Conservation (phyloP, 306 rosid species). For the Erythrophleum fordii region DNA sequence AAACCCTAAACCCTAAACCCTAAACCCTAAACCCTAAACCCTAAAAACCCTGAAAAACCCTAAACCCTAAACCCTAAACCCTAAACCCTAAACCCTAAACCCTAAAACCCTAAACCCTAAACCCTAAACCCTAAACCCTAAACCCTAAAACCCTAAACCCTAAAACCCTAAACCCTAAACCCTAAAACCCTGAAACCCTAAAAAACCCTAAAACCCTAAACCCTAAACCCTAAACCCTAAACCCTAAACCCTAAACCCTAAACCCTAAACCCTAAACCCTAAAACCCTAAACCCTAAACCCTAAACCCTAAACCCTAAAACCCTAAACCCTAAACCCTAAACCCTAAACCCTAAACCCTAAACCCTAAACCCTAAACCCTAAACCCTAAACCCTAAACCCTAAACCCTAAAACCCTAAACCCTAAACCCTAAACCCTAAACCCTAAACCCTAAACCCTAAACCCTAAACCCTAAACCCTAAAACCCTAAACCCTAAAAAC, state of each 20-base stretch:
- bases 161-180: constrained; percentile 33
- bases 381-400: too few relatives aligned
- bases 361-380: constrained; percentile 29
- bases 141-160: constrained; percentile 37
- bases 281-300: constrained; percentile 29
- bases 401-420: constrained; percentile 29
- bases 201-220: constrained; percentile 27
- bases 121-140: constrained; percentile 27
- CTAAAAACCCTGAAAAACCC: constrained; percentile 26
- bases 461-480: constrained; percentile 16
- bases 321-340: constrained; percentile 29
- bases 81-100: constrained; percentile 32
- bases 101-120: constrained; percentile 33
- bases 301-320: constrained; percentile 32
- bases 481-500: constrained; percentile 32
- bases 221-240: constrained; percentile 34
- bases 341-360: constrained; percentile 34
- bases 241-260: constrained; percentile 34
- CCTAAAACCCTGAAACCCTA: constrained; percentile 33
- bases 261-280: constrained; percentile 30
- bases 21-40: constrained; percentile 15
- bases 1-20: constrained; percentile 33
- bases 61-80: constrained; percentile 32
- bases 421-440: constrained; percentile 28
- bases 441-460: constrained; percentile 33